These are phyloP conservation scores for Firmiana major DNA, from an alignment of 345 rosid species.

Conservation along the genomic window DNA sequence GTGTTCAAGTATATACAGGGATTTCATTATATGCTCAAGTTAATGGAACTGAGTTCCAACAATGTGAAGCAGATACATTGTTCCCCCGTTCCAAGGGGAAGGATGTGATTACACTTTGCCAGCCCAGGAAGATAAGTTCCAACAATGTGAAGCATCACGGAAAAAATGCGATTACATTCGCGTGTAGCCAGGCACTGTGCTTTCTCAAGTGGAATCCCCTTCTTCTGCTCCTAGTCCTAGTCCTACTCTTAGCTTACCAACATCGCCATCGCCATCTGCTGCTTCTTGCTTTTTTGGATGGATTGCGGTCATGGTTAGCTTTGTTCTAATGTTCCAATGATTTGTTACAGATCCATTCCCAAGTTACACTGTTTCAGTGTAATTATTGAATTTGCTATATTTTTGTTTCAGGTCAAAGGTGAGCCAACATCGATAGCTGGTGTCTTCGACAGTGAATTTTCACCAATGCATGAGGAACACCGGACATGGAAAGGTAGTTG, in stretches of 20 bases:
- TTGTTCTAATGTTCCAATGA: too few species aligned
- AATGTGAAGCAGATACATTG: too few species aligned
- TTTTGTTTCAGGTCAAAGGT: too few species aligned
- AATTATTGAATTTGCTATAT: too few species aligned
- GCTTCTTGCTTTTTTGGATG: constrained; percentile 2
- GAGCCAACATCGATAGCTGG: not conserved
- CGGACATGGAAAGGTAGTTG: not conserved
- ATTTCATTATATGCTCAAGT: constrained; percentile 28
- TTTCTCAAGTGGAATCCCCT: constrained; percentile 8
- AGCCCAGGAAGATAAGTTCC: too few species aligned
- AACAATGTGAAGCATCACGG: too few species aligned
- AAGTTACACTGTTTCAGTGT: too few species aligned
- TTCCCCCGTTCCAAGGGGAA: too few species aligned
- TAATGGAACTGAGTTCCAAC: constrained; percentile 24
- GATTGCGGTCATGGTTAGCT: too few species aligned
- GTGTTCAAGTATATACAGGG: constrained; percentile 28
- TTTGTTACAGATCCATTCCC: too few species aligned
- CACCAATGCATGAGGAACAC: not conserved
- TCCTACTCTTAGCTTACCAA: constrained; percentile 4
- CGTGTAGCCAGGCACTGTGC: constrained; percentile 24
- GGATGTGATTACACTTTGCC: constrained; percentile 29
- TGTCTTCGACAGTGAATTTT: not conserved
- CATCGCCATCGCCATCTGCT: not conserved
- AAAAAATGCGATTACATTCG: constrained; percentile 27
- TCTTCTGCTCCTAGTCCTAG: not conserved